phyloP scores from a whole-genome alignment of 148 eudicot species.

The Arctostaphylos glauca region DNA sequence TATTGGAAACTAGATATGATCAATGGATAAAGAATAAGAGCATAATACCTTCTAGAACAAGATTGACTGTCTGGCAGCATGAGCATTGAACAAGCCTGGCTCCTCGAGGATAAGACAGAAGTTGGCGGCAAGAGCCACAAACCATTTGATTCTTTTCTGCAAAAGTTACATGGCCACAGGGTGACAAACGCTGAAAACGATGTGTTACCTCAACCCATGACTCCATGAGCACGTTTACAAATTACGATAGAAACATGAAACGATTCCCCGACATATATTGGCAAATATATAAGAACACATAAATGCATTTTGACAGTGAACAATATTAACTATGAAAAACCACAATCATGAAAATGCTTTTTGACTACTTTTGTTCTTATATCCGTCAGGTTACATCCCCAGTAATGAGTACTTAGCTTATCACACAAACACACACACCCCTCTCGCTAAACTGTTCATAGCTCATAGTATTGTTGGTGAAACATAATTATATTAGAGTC shows the following conservation, averaged over 20 bases:
- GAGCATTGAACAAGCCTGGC: conserved; percentile 71
- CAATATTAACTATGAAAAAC: background rate
- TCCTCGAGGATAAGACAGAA: conserved; percentile 70
- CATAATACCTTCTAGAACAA: conserved; percentile 70
- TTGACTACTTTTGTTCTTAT: background rate
- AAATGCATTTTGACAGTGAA: background rate
- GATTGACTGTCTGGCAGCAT: conserved; percentile 73
- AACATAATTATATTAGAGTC: background rate
- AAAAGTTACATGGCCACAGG: conserved; percentile 9
- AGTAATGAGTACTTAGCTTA: background rate
- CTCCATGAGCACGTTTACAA: background rate
- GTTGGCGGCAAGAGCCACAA: conserved; percentile 81
- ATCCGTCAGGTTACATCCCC: background rate
- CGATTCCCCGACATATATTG: background rate
- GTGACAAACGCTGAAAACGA: conserved; percentile 1
- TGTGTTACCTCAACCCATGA: background rate
- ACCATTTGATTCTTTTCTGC: conserved; percentile 81
- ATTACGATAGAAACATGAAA: background rate
- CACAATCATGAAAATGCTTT: background rate
- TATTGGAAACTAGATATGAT: background rate
- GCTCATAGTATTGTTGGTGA: background rate
- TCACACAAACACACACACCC: background rate
- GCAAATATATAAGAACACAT: background rate
- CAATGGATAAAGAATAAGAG: background rate
- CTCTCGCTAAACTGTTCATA: background rate